Conservation (phyloP, 2,329 filamentous ascomycete genomes). For the Sporothrix curviconia region DNA sequence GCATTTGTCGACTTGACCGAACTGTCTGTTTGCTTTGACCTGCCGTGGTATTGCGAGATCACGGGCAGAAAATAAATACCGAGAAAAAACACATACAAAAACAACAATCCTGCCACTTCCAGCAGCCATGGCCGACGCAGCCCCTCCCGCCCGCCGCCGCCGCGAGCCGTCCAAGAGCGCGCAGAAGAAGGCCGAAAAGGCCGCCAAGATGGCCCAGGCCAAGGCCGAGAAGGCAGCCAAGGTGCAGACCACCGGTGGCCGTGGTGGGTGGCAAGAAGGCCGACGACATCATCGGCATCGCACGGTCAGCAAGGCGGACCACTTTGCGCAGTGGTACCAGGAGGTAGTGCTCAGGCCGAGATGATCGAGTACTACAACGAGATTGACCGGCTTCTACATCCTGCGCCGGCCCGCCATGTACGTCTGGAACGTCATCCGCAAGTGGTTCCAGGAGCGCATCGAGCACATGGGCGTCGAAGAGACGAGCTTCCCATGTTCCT, state of each 20-base stretch:
- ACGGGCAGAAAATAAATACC: background rate
- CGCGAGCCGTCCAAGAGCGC: slow-evolving; percentile 53
- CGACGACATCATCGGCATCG: slow-evolving; percentile 76
- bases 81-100: background rate
- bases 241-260: slow-evolving; percentile 40
- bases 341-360: slow-evolving; percentile 91
- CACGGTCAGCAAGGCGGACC: slow-evolving; percentile 75
- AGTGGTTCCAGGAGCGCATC: slow-evolving; percentile 67
- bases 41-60: background rate
- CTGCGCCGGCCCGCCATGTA: slow-evolving; percentile 60
- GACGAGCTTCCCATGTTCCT: slow-evolving; percentile 94
- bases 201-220: slow-evolving; percentile 54
- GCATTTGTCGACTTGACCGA: background rate
- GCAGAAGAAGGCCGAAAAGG: slow-evolving; percentile 60
- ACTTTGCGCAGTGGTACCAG: slow-evolving; percentile 95
- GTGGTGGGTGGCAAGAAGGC: slow-evolving; percentile 53
- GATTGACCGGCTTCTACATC: slow-evolving; percentile 95
- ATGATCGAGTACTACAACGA: slow-evolving; percentile 94
- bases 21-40: background rate
- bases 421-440: slow-evolving; percentile 59
- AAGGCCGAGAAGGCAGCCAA: slow-evolving; percentile 58
- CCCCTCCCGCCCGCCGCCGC: background rate
- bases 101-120: background rate
- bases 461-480: slow-evolving; percentile 90
- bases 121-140: slow-evolving; percentile 21